Evolutionary conservation across 768 basidiomycete genomes (phyloP), one percentile per base, ranked within the genome.

Genomic region (Leccinum rimulosum): DNA sequence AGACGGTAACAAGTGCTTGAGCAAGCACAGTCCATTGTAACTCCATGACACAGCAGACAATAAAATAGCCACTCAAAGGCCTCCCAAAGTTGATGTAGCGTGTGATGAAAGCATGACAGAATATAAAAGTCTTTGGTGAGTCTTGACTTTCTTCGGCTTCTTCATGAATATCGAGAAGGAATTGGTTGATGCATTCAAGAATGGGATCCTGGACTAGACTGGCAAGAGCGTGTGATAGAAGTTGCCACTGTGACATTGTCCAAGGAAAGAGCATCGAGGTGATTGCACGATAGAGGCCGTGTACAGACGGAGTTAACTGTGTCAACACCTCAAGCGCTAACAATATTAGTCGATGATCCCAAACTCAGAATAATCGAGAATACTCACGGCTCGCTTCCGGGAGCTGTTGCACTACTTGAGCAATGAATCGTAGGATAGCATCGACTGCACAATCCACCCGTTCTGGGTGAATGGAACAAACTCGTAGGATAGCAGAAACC

Each of bases 31-130:
- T 93, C 88, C 91, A 93, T 66, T 89, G 83, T 45, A 86, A 87
- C 71, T 94, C 91, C 64, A 91, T 83, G 50, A 91, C 84, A 68
- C 93, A 94, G 72, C 93, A 95, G n/a, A 93, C 85, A 56, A 91
- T 81, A 64, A 95, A 94, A 69, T 93, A 92, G 10, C 93, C 91
- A 55, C 87, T 92, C 15, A 95, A 76, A 12, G 93, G 93, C 6
- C 93, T 82, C 9, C 87, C 89, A 57, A 82, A 82, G 9, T 83
- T 77, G 17, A 89, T 82, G 73, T 91, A 98, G 55, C 88, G 87
- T 30, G 85, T 81, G 14, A 91, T 77, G 65, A 93, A 85, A 2
- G 86, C 84, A 64, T 86, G 84, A 22, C 87, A 79, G 68, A 84
- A 89, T 56, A 77, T 76, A 40, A 86, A 72, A 6, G 75, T 74